Evolutionary conservation across 23 red algal species (phyloP), one percentile per base, ranked within the genome.

Genomic region (Gracilaria domingensis): DNA sequence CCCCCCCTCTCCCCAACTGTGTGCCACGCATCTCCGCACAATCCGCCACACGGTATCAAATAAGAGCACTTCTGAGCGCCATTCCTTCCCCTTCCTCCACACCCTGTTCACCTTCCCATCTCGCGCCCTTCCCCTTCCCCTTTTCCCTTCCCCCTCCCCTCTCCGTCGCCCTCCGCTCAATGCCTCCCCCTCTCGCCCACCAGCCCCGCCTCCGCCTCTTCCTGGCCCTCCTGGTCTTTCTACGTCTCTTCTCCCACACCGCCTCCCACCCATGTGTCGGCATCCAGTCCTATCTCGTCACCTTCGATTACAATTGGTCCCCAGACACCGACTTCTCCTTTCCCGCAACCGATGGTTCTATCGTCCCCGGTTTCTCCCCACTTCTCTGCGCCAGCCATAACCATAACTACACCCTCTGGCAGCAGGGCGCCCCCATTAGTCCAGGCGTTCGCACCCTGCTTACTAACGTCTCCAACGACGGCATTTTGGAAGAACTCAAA

Each of bases 371-470:
- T 25, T 77, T 77, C 72, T 77, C 72, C 21, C 72, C 72, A 13
- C 72, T 77, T 20, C 0, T 77, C 21, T 77, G 72, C 72, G 72
- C 72, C 42, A 51, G 38, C 72, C 72, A 77, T 20, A 77, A 50
- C 72, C 45, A 40, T 23, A 25, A 77, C 45, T 77, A 49, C 72
- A 50, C 18, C 11, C 72, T 77, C 20, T 77, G 72, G 72, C 23
- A 45, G 26, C 21, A 9, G 21, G 23, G 38, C 40, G 17, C 38
- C 21, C 39, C 5, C 13, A 77, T 77, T 23, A 77, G 72, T 28
- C 72, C 17, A 8, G 72, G 23, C 72, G 72, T 77, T 17, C 72
- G 72, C 72, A 77, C 72, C 32, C 72, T 77, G 38, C 72, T 77
- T 42, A 51, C 45, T 18, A 77, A 77, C 17, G 72, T 77, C 12